These are phyloP conservation scores for Dorcoceras hygrometricum DNA, from an alignment of 257 asterid genomes.

Conservation along the genomic window DNA sequence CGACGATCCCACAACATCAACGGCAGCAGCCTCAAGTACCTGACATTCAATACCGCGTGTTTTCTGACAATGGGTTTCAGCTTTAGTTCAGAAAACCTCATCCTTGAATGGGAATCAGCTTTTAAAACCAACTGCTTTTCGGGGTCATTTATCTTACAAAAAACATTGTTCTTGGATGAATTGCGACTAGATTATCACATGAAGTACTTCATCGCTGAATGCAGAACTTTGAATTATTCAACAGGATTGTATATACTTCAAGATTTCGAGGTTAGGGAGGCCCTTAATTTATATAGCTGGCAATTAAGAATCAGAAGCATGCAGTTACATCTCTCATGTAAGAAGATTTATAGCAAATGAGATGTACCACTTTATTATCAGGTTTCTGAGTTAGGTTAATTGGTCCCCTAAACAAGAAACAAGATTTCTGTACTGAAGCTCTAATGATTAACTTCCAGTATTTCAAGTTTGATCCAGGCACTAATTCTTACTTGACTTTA, in stretches of 20 bases:
- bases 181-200: neutral
- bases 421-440: neutral
- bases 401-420: too few relatives aligned
- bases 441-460: neutral
- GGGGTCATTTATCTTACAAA: neutral
- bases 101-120: slow-evolving; percentile 24
- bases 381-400: neutral
- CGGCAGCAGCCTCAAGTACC: slow-evolving; percentile 24
- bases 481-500: neutral
- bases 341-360: neutral
- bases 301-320: neutral
- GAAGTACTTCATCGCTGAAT: slow-evolving; percentile 6
- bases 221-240: neutral
- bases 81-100: slow-evolving; percentile 30
- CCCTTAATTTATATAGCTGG: neutral
- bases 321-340: neutral
- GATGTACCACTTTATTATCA: neutral
- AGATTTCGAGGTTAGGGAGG: neutral
- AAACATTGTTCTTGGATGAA: neutral
- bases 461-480: neutral
- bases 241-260: neutral
- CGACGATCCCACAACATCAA: slow-evolving; percentile 19
- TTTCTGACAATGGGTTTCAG: slow-evolving; percentile 30
- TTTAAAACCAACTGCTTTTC: neutral
- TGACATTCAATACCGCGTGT: slow-evolving; percentile 18